These are phyloP conservation scores for Tuber umbilicatum DNA, from an alignment of 495 filamentous ascomycete genomes.

Conservation along the genomic window DNA sequence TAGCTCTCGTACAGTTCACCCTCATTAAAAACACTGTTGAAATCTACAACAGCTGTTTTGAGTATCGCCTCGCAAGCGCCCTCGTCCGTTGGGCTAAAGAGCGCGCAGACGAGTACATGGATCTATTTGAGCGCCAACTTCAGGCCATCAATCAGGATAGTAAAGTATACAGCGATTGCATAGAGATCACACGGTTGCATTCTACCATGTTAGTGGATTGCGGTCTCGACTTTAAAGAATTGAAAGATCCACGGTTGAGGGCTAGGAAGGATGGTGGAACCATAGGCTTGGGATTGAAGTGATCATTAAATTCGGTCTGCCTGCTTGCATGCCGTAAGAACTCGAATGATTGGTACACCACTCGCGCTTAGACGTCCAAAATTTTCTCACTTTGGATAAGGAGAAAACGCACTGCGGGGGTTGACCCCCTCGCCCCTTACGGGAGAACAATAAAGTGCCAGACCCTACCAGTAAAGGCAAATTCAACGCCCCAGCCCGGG, in stretches of 20 bases:
- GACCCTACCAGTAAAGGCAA: too few species aligned
- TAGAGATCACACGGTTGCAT: conserved; percentile 73
- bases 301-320: conserved; percentile 1
- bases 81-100: conserved; percentile 96
- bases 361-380: too few species aligned
- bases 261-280: conserved; percentile 24
- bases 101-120: conserved; percentile 83
- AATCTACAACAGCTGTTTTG: conserved; percentile 85
- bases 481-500: too few species aligned
- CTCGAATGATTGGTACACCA: too few species aligned
- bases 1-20: conserved; percentile 95
- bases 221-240: conserved; percentile 78
- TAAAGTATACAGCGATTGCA: conserved; percentile 70
- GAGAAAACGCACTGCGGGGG: too few species aligned
- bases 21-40: conserved; percentile 84
- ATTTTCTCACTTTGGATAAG: too few species aligned
- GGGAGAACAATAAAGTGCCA: too few species aligned
- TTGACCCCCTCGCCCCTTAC: too few species aligned
- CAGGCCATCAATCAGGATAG: conserved; percentile 66
- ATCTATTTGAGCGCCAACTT: conserved; percentile 70
- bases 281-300: conserved; percentile 12
- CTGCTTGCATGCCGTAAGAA: neutral
- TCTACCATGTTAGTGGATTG: conserved; percentile 74
- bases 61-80: conserved; percentile 74
- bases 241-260: conserved; percentile 48